Conservation (phyloP, 1,284 basidiomycete species). For the Ceratobasidium sp. region DNA sequence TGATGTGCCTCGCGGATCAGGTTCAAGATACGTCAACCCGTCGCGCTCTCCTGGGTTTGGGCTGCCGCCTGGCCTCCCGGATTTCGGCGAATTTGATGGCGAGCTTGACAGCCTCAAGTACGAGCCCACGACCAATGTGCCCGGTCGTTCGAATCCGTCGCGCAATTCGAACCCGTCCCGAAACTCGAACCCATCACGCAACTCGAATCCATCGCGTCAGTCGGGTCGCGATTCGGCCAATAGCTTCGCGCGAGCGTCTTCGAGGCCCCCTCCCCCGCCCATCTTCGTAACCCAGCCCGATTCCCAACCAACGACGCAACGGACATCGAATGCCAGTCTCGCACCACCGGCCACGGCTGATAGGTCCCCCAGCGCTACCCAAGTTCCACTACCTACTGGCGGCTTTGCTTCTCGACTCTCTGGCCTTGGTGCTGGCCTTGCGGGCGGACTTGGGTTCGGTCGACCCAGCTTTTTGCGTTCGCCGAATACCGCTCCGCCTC, state of each 20-base stretch:
- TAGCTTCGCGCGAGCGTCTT: not conserved
- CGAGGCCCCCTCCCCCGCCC: not conserved
- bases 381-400: not conserved
- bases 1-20: not conserved
- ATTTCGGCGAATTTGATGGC: constrained; percentile 16
- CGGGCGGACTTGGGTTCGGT: constrained; percentile 6
- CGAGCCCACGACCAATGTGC: not conserved
- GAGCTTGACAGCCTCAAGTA: constrained; percentile 25
- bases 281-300: constrained; percentile 3
- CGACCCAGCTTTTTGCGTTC: constrained; percentile 6
- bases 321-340: not conserved
- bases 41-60: constrained; percentile 3
- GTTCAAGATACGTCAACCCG: not conserved
- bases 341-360: not conserved
- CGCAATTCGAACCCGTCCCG: too few relatives aligned
- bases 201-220: too few relatives aligned
- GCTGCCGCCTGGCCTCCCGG: constrained; percentile 17
- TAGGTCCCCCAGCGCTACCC: constrained; percentile 1
- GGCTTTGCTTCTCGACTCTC: not conserved
- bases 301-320: constrained; percentile 7
- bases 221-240: constrained; percentile 6
- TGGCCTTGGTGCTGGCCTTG: not conserved
- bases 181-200: too few relatives aligned
- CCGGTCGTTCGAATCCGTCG: constrained; percentile 2
- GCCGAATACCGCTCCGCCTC: not conserved